phyloP scores from a whole-genome alignment of 257 asterid genomes.

The Solanum piurae region DNA sequence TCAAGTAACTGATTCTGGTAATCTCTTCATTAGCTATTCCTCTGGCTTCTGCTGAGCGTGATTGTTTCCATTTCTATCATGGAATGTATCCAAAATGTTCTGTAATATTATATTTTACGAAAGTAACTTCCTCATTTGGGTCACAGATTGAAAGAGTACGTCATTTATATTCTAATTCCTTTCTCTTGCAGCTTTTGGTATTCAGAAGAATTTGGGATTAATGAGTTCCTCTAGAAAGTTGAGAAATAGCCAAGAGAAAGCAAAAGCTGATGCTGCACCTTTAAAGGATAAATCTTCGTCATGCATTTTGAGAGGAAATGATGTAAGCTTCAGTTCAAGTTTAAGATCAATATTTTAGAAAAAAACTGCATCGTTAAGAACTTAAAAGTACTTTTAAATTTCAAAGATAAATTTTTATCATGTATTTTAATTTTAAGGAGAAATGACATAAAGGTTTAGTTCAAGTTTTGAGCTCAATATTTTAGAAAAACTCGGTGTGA shows the following conservation, averaged over 20 bases:
- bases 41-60: neutral
- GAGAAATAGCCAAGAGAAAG: slow-evolving; percentile 23
- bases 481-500: neutral
- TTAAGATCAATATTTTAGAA: slow-evolving; percentile 5
- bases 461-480: neutral
- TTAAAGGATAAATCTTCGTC: slow-evolving; percentile 16
- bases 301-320: slow-evolving; percentile 22
- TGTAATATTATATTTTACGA: neutral
- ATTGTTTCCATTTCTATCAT: neutral
- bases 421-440: neutral
- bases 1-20: slow-evolving; percentile 60
- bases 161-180: slow-evolving; percentile 1
- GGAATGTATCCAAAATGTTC: neutral
- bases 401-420: neutral
- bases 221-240: slow-evolving; percentile 32
- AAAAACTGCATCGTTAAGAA: neutral
- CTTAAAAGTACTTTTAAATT: neutral
- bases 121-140: neutral
- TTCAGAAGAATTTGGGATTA: slow-evolving; percentile 28
- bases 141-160: neutral
- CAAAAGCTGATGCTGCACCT: slow-evolving; percentile 25
- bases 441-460: neutral
- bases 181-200: slow-evolving; percentile 31
- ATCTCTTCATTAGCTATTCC: slow-evolving; percentile 4
- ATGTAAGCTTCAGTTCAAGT: slow-evolving; percentile 31